Percentiles rank a stretch among this genome's conserved stretches.
These are phyloP conservation scores for Neurospora sp. DNA, from an alignment of 495 filamentous ascomycete species.

Conservation along the genomic window DNA sequence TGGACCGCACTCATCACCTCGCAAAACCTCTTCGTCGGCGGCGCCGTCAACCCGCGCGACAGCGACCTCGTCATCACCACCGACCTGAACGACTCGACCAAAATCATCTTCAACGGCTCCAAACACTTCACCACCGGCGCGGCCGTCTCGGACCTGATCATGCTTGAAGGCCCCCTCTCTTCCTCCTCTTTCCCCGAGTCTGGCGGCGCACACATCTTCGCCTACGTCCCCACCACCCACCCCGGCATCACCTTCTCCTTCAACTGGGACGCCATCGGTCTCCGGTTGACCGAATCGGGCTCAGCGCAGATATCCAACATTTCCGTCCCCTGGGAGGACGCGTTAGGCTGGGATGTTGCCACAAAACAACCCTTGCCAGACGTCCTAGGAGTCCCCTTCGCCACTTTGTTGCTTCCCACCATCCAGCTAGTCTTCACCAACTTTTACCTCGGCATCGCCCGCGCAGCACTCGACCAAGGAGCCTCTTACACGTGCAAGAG, in stretches of 20 bases:
- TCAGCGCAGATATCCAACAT: conserved; percentile 47
- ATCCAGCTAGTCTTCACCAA: conserved; percentile 54
- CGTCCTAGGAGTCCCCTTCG: conserved; percentile 38
- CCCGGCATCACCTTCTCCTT: conserved; percentile 44
- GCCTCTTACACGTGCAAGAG: conserved; percentile 37
- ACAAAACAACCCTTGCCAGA: conserved; percentile 25
- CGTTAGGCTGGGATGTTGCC: conserved; percentile 43
- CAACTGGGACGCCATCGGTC: conserved; percentile 54
- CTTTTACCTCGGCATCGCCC: conserved; percentile 52
- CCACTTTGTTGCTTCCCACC: conserved; percentile 43
- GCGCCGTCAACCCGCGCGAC: conserved; percentile 52
- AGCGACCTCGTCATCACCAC: conserved; percentile 43
- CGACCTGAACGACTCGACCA: conserved; percentile 32
- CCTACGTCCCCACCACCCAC: conserved; percentile 42
- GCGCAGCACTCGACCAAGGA: conserved; percentile 40
- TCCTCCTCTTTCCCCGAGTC: conserved; percentile 17
- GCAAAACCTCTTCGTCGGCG: conserved; percentile 53
- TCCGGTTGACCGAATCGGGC: conserved; percentile 51
- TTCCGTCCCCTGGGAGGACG: conserved; percentile 43
- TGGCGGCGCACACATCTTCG: conserved; percentile 44
- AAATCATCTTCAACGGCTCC: conserved; percentile 45
- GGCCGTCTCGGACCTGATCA: conserved; percentile 50
- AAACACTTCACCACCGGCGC: conserved; percentile 57
- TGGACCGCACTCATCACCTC: conserved; percentile 40
- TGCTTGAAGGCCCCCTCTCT: conserved; percentile 48